Evolutionary conservation across 495 filamentous ascomycete species (phyloP).

Genomic region (Penicillium desertorum): DNA sequence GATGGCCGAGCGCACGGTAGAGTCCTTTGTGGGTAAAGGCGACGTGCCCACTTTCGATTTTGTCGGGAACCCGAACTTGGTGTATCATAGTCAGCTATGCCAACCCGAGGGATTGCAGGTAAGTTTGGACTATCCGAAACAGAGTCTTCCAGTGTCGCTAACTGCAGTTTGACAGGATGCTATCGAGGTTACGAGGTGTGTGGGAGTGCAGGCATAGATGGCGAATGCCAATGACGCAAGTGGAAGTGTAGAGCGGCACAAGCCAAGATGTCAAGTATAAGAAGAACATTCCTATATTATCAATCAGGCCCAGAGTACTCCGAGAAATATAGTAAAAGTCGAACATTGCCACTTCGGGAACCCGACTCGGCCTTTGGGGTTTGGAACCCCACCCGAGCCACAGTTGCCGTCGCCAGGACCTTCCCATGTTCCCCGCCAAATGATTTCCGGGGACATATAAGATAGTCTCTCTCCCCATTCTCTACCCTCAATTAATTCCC

Average conservation of each 20-base stretch:
- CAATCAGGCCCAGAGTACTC: neutral
- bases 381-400: conserved; percentile 26
- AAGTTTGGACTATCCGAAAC: conserved; percentile 16
- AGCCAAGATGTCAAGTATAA: neutral
- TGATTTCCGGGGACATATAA: conserved; percentile 28
- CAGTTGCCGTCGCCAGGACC: conserved; percentile 43
- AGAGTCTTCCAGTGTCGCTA: conserved; percentile 3
- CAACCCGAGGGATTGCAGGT: conserved; percentile 53
- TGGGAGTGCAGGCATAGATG: conserved; percentile 40
- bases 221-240: neutral
- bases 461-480: neutral
- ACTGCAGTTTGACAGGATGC: conserved; percentile 56
- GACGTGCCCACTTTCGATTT: conserved; percentile 44
- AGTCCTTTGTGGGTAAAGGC: conserved; percentile 35
- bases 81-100: conserved; percentile 64
- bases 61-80: conserved; percentile 66
- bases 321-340: neutral
- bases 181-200: conserved; percentile 68
- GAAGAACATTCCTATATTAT: neutral
- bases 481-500: neutral
- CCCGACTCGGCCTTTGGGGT: conserved; percentile 3
- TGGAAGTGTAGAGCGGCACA: neutral
- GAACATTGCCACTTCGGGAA: conserved; percentile 7
- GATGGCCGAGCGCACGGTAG: conserved; percentile 30
- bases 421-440: conserved; percentile 32